These are phyloP conservation scores for Paraphaeosphaeria minitans DNA, from an alignment of 2,329 filamentous ascomycete genomes.

Conservation along the genomic window DNA sequence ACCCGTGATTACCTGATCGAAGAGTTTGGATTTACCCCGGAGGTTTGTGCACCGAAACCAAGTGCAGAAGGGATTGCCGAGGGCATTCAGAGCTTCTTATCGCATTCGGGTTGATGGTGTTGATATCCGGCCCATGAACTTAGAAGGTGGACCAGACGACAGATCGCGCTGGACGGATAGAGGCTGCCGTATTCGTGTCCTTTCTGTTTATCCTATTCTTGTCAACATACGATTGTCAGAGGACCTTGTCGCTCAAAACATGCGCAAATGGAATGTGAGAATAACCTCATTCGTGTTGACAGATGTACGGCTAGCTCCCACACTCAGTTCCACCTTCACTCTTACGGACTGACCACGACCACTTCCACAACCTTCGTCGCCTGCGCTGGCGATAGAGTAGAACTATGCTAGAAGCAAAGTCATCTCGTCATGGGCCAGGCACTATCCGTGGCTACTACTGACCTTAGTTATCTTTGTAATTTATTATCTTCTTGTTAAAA, in stretches of 20 bases:
- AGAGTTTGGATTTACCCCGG: constrained; percentile 69
- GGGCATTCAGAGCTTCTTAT: constrained; percentile 60
- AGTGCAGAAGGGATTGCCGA: constrained; percentile 78
- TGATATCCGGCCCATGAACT: neutral
- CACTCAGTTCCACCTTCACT: no score
- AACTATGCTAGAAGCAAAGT: neutral
- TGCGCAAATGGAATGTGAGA: neutral
- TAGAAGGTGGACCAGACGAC: neutral
- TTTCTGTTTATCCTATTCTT: no score
- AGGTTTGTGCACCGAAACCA: constrained; percentile 81
- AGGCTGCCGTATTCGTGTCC: no score
- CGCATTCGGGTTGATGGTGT: neutral
- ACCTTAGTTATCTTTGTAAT: no score
- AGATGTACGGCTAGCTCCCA: no score
- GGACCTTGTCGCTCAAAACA: neutral
- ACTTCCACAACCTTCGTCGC: neutral
- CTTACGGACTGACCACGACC: neutral
- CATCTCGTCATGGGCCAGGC: neutral
- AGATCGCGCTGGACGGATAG: neutral
- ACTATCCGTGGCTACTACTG: no score
- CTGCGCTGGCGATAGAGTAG: neutral
- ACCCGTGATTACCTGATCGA: constrained; percentile 75
- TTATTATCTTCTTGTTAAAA: no score
- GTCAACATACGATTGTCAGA: neutral
- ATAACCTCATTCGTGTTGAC: neutral